These are phyloP conservation scores for Endogone sp. DNA, from an alignment of 192 early-diverging fungal species.

Conservation along the genomic window DNA sequence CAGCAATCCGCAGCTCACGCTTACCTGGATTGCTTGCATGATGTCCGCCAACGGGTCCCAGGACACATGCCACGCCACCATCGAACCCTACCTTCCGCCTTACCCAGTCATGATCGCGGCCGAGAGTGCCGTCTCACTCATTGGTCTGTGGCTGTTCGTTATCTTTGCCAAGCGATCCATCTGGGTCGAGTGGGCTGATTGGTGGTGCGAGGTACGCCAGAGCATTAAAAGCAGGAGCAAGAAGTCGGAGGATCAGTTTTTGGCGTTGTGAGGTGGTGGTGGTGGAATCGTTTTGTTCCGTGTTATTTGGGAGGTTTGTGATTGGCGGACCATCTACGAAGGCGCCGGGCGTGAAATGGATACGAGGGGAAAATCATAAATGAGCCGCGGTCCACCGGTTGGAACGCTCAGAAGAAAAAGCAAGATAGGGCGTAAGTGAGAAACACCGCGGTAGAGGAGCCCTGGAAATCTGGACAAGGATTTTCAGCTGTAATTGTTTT, in stretches of 20 bases:
- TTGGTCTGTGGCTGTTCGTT: slow-evolving; percentile 38
- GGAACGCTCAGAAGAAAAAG: too few species aligned
- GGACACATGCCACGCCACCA: slow-evolving; percentile 25
- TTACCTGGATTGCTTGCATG: slow-evolving; percentile 36
- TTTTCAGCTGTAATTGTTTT: too few species aligned
- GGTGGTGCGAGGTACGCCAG: slow-evolving; percentile 33
- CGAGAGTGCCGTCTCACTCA: slow-evolving; percentile 35
- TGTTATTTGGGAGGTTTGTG: too few species aligned
- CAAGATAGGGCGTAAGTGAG: too few species aligned
- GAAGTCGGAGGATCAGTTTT: slow-evolving; percentile 46
- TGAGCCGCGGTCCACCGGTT: too few species aligned
- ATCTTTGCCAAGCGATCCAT: slow-evolving; percentile 43
- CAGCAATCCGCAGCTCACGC: slow-evolving; percentile 12
- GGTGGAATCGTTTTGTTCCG: too few species aligned
- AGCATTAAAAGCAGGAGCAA: slow-evolving; percentile 24
- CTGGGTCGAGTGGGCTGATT: slow-evolving; percentile 40
- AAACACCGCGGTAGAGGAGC: too few species aligned
- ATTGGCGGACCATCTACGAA: too few species aligned
- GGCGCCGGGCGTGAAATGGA: too few species aligned
- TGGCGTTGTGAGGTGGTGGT: slow-evolving; percentile 45
- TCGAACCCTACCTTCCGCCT: slow-evolving; percentile 33
- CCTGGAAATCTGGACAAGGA: too few species aligned
- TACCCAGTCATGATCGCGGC: slow-evolving; percentile 43
- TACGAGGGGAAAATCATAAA: too few species aligned
- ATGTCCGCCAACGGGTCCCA: slow-evolving; percentile 19